phyloP scores from a whole-genome alignment of 139 green algal genomes.

The Yamagishiella unicocca region DNA sequence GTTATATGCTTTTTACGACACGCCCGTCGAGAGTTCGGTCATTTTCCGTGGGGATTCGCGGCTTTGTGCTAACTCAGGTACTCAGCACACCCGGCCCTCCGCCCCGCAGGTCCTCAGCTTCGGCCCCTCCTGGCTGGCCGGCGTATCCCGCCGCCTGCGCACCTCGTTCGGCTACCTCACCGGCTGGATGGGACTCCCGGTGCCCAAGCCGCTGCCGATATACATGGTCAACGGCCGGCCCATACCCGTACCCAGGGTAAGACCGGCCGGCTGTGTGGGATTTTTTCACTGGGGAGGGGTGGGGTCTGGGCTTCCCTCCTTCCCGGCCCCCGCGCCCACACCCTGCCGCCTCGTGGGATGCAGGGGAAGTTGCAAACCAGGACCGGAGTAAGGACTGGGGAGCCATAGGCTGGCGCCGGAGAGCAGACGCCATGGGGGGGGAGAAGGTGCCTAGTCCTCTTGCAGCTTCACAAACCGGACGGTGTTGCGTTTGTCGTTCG shows the following conservation, averaged over 20 bases:
- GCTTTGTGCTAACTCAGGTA: too few species aligned
- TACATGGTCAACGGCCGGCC: slow-evolving; percentile 48
- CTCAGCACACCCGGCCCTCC: too few species aligned
- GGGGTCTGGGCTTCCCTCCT: neutral
- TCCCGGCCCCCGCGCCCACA: too few species aligned
- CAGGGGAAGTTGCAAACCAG: neutral
- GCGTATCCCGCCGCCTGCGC: slow-evolving; percentile 45
- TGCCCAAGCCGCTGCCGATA: slow-evolving; percentile 41
- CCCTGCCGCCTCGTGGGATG: too few species aligned
- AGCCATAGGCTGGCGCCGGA: neutral
- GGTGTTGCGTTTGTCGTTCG: too few species aligned
- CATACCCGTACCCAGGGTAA: slow-evolving; percentile 48
- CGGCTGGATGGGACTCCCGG: slow-evolving; percentile 51
- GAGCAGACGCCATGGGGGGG: too few species aligned
- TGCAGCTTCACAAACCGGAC: too few species aligned
- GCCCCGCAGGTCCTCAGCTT: slow-evolving; percentile 52
- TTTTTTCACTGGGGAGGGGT: neutral
- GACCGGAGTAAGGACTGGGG: neutral
- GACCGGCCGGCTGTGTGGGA: neutral
- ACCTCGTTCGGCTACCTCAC: slow-evolving; percentile 45
- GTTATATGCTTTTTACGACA: too few species aligned
- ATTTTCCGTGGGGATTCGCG: too few species aligned
- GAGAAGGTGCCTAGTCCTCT: too few species aligned
- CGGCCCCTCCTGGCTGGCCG: slow-evolving; percentile 44
- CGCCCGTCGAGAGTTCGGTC: too few species aligned